Percentiles rank a stretch among this genome's conserved stretches.
Evolutionary conservation across 345 rosid species (phyloP).

Genomic region (Luvunga scandens): DNA sequence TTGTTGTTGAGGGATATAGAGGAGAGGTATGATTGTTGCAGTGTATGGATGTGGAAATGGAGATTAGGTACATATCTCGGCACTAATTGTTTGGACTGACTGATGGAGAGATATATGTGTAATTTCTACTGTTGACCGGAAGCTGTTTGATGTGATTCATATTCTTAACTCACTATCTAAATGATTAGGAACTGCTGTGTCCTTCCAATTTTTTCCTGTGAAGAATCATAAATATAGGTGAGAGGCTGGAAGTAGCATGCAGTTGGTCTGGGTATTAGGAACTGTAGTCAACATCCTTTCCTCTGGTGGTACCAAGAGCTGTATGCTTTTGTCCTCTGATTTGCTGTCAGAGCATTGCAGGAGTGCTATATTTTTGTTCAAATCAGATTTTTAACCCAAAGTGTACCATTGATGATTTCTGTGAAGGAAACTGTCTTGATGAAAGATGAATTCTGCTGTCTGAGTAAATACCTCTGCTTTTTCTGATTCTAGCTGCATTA

Average conservation of each 20-base stretch:
- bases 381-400: constrained; percentile 16
- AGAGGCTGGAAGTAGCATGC: constrained; percentile 13
- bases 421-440: constrained; percentile 14
- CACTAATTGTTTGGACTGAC: not conserved
- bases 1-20: not conserved
- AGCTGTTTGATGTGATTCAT: constrained; percentile 2
- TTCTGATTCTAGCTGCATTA: constrained; percentile 22
- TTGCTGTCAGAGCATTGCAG: constrained; percentile 14
- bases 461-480: constrained; percentile 3
- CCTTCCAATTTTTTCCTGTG: constrained; percentile 3
- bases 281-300: constrained; percentile 17
- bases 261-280: constrained; percentile 11
- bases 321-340: constrained; percentile 10
- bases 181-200: constrained; percentile 4
- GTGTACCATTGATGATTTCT: constrained; percentile 1
- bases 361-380: constrained; percentile 7
- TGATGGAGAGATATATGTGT: not conserved
- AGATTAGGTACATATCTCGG: not conserved
- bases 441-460: constrained; percentile 18
- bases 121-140: not conserved
- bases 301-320: constrained; percentile 11
- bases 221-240: constrained; percentile 23
- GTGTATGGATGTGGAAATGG: constrained; percentile 8
- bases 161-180: constrained; percentile 3
- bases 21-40: not conserved